Evolutionary conservation across 73 alveolate genomes (phyloP).

Genomic region (Paramecium sexaurelia): DNA sequence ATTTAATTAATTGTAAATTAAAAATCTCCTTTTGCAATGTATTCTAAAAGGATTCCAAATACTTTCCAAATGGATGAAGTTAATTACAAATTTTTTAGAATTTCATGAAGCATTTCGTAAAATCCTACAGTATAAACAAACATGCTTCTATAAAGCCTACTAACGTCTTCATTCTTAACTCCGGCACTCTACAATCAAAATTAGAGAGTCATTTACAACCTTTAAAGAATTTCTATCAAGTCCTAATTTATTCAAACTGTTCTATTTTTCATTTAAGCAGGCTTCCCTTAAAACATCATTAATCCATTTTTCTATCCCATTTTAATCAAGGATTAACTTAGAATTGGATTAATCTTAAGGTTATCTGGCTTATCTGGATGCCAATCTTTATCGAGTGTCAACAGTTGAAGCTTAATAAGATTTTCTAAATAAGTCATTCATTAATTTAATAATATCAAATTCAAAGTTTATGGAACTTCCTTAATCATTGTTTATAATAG

Average conservation of each 20-base stretch:
- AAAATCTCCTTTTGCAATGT: neutral
- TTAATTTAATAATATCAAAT: neutral
- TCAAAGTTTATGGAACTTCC: neutral
- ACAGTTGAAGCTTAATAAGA: neutral
- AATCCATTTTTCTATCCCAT: conserved; percentile 8
- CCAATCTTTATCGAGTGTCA: conserved; percentile 24
- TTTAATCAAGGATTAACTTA: neutral
- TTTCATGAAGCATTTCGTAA: conserved; percentile 32
- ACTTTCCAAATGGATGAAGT: conserved; percentile 17
- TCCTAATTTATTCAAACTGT: neutral
- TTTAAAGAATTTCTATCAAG: neutral
- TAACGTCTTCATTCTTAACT: conserved; percentile 13
- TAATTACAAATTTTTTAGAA: neutral
- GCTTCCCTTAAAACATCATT: conserved; percentile 18
- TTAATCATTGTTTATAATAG: too few species aligned
- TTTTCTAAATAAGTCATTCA: neutral
- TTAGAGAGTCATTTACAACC: conserved; percentile 4
- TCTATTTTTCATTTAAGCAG: neutral
- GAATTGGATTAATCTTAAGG: neutral
- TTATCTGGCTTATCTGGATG: neutral
- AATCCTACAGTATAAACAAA: conserved; percentile 38
- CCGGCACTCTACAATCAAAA: conserved; percentile 46
- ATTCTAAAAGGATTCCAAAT: neutral
- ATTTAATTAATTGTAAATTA: neutral
- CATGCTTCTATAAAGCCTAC: conserved; percentile 9